Evolutionary conservation across 129 eudicot species (phyloP), one percentile per base, ranked within the genome.

Genomic region (Ambrosia artemisiifolia): DNA sequence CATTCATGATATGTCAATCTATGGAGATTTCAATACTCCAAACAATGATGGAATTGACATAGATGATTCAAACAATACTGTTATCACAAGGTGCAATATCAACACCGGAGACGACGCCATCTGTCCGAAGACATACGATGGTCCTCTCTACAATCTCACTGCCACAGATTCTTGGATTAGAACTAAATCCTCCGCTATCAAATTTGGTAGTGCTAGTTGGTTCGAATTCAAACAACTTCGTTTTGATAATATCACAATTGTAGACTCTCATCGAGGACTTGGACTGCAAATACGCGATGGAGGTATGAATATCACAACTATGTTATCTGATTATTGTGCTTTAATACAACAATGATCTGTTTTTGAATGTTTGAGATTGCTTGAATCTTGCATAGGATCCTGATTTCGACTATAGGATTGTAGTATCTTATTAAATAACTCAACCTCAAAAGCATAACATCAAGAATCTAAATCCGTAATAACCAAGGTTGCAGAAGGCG

Each of bases 91-190:
- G 75, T 87, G 96, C 83, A 80, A 59, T 56, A 94, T 94, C 73
- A 63, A 94, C 77, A 94, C 98, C 0, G 98, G 98, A 42, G 98
- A 94, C 70, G 98, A 94, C 83, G 98, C 98, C 43, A 94, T 94
- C 50, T 94, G 98, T 63, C 98, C 98, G n/a, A 94, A 94, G 79
- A 87, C 98, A 33, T 82, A 83, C 7, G 83, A 76, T 3, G 86
- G 91, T 16, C 97, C 98, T 32, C 83, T 94, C 14, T 79, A 85
- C 80, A 94, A 94, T 77, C 92, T 94, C 44, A 85, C 97, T 0
- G 98, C 93, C 8, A 87, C 96, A 10, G 76, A 90, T 50, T 85
- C 91, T 67, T 94, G 96, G 98, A 94, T 94, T 44, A 89, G 87
- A 53, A 85, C 97, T 1, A 94, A 94, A 79, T 94, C 98, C n/a